Conservation (phyloP, 1,284 basidiomycete species). For the Ustilago xerochloae region DNA sequence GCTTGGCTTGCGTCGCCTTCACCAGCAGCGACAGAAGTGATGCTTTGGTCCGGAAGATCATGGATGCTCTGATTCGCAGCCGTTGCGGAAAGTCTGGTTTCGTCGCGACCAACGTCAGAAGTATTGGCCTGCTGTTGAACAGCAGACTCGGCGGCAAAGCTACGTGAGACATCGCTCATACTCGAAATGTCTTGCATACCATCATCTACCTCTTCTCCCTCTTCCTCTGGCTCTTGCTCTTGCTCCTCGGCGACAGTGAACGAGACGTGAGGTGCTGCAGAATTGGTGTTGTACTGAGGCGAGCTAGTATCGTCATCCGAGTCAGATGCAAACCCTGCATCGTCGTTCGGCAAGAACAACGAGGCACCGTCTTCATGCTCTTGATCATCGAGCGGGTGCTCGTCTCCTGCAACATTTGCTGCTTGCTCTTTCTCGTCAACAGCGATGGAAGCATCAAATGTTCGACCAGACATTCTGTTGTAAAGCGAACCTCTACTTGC, state of each 20-base stretch:
- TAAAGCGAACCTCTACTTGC: conserved; percentile 22
- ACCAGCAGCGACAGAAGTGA: background rate
- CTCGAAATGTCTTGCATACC: conserved; percentile 6
- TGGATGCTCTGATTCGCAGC: conserved; percentile 6
- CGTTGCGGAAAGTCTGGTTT: too few relatives aligned
- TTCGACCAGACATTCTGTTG: conserved; percentile 27
- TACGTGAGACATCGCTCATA: conserved; percentile 23
- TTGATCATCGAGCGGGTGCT: background rate
- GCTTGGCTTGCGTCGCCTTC: background rate
- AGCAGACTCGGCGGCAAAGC: conserved; percentile 18
- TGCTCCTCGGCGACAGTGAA: background rate
- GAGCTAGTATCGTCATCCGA: conserved; percentile 18
- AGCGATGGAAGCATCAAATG: background rate
- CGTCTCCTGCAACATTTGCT: background rate
- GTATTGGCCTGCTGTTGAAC: background rate
- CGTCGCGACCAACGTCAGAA: too few relatives aligned
- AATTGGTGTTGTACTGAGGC: background rate
- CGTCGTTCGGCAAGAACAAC: conserved; percentile 14
- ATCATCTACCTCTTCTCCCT: background rate
- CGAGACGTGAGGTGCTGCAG: background rate
- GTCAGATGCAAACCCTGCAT: conserved; percentile 30
- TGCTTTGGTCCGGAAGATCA: too few relatives aligned
- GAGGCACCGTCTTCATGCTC: background rate
- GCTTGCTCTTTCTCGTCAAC: background rate
- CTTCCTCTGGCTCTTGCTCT: background rate